Base-by-base conservation (phyloP, 2,329 filamentous ascomycete species). In the Penicillium brevicompactum region DNA sequence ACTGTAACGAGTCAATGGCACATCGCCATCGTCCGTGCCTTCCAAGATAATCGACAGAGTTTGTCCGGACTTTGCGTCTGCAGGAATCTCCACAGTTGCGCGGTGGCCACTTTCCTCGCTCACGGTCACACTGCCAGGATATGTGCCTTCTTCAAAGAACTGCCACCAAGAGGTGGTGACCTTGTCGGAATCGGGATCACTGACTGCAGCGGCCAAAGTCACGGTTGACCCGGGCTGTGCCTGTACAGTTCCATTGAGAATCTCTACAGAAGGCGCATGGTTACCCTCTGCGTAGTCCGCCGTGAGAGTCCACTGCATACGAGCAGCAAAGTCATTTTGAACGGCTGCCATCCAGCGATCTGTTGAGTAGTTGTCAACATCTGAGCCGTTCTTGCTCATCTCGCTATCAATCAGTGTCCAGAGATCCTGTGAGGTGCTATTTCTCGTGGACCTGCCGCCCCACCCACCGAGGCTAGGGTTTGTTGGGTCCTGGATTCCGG, bases 261-360 rank as follows among this genome's bases (percentile, higher is more conserved):
- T 56, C 41, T 54, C 16, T 3, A 59, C 57, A 3, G 32, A 31
- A 8, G 58, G 55, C 14, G 58, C 46, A 47, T 60, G 58, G 31
- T 60, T 60, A 16, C 41, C 58, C 1, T 40, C 14, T 6, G 18
- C 11, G 30, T 56, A 60, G 14, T 58, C 18, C 9, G 55, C 42
- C 8, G 55, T 60, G 18, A 60, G 14, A 30, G 58, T 60, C 58
- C 58, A 60, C 40, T 58, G 55, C 46, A 60, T 60, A 10, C 58
- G 55, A 49, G 58, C 55, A 5, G 58, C 58, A 51, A 60, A 60
- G 40, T 60, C 58, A 24, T 60, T 60, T 42, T 60, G 55, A 27
- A 56, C 30, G 11, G 55, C 41, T 11, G 52, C 37, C 3, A 51
- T 49, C 58, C 58, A 60, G 10, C 58, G 55, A 34, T 52, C 13